Evolutionary conservation across 1,284 basidiomycete species (phyloP).

Genomic region (Coniferiporia sulphurascens): DNA sequence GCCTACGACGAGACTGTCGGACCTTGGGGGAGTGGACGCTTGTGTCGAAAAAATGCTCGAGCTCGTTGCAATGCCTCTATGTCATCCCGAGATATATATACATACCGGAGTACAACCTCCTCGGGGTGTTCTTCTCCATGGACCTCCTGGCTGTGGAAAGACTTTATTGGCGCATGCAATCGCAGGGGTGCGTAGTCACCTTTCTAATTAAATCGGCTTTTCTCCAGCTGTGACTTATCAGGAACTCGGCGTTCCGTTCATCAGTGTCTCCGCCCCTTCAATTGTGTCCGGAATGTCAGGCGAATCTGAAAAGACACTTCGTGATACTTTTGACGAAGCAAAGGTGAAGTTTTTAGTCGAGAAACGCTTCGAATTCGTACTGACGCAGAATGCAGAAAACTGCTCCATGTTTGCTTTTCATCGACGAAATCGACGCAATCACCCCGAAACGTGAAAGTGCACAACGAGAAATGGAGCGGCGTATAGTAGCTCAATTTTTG

Average conservation of each 20-base stretch:
- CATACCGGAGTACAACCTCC: slow-evolving; percentile 93
- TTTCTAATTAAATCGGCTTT: not conserved
- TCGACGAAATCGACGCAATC: slow-evolving; percentile 98
- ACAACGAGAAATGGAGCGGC: slow-evolving; percentile 94
- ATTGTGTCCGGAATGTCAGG: slow-evolving; percentile 98
- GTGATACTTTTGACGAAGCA: slow-evolving; percentile 96
- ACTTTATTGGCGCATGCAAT: slow-evolving; percentile 89
- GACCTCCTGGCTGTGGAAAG: slow-evolving; percentile 97
- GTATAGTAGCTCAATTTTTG: slow-evolving; percentile 95
- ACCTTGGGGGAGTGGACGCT: slow-evolving; percentile 83
- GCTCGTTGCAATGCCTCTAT: slow-evolving; percentile 90
- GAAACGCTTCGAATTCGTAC: not conserved
- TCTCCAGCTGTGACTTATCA: slow-evolving; percentile 29
- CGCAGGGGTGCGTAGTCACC: slow-evolving; percentile 68
- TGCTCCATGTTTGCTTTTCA: slow-evolving; percentile 88
- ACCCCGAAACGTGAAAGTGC: slow-evolving; percentile 97
- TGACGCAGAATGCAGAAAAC: slow-evolving; percentile 50
- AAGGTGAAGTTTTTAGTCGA: slow-evolving; percentile 47
- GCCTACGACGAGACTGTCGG: slow-evolving; percentile 69
- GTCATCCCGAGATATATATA: slow-evolving; percentile 93
- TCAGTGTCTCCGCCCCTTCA: slow-evolving; percentile 89
- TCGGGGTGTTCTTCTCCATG: slow-evolving; percentile 90
- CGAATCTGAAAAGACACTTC: slow-evolving; percentile 92
- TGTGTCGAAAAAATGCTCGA: slow-evolving; percentile 94
- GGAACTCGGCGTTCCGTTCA: slow-evolving; percentile 91